Evolutionary conservation across 345 rosid genomes (phyloP).

Genomic region (Microcos paniculata): DNA sequence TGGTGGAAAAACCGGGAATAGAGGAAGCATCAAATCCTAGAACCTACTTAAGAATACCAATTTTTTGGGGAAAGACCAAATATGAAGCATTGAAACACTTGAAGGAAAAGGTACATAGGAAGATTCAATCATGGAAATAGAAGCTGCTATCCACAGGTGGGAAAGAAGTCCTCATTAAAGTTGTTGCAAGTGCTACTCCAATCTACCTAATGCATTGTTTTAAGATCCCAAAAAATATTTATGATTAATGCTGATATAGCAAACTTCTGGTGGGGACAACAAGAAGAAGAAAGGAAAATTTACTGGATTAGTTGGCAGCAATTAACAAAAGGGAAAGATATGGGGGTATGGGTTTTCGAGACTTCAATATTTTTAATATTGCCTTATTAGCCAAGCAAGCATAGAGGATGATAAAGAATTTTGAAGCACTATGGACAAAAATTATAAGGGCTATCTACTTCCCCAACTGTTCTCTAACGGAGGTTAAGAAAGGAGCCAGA

Average conservation of each 20-base stretch:
- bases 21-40: too few species aligned
- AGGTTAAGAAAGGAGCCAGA: neutral
- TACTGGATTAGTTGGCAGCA: neutral
- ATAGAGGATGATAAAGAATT: neutral
- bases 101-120: neutral
- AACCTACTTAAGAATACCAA: too few species aligned
- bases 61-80: neutral
- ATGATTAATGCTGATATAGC: too few species aligned
- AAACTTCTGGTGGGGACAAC: neutral
- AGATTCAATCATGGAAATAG: neutral
- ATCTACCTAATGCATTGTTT: neutral
- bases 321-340: neutral
- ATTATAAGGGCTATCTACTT: neutral
- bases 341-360: neutral
- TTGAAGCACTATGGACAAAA: neutral
- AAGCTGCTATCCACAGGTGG: neutral
- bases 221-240: neutral
- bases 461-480: neutral
- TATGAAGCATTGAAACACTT: neutral
- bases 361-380: neutral
- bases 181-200: neutral
- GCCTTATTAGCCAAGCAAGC: neutral
- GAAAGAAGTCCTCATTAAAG: neutral
- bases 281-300: neutral
- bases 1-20: too few species aligned